Percentiles rank a stretch among this genome's conserved stretches.
phyloP scores from a whole-genome alignment of 495 filamentous ascomycete species.

The Amphirosellinia nigrospora region DNA sequence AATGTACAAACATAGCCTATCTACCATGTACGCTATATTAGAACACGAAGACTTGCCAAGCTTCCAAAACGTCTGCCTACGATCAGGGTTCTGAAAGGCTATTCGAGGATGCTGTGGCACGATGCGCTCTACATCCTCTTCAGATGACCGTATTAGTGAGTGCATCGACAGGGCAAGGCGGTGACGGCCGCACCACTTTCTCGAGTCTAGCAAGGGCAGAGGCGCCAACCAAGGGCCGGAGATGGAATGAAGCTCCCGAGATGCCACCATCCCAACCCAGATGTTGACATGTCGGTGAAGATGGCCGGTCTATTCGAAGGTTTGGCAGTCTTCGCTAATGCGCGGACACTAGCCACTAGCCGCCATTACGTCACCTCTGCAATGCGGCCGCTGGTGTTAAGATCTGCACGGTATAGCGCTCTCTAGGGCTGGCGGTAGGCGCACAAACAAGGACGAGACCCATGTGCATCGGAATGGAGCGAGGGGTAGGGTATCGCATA shows the following conservation, averaged over 20 bases:
- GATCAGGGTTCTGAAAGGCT: constrained; percentile 15
- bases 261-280: constrained; percentile 13
- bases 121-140: background rate
- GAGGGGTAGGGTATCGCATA: constrained; percentile 14
- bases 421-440: constrained; percentile 21
- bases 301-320: constrained; percentile 6
- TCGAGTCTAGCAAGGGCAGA: background rate
- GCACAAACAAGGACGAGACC: constrained; percentile 23
- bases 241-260: constrained; percentile 27
- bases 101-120: constrained; percentile 26
- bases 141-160: constrained; percentile 11
- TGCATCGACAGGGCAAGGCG: constrained; percentile 3
- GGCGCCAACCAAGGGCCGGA: constrained; percentile 13
- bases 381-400: constrained; percentile 10
- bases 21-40: background rate
- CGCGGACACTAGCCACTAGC: constrained; percentile 1
- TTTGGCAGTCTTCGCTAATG: constrained; percentile 24
- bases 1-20: background rate
- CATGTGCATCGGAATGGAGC: constrained; percentile 27
- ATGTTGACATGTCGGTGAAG: constrained; percentile 16
- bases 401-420: constrained; percentile 12
- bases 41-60: background rate
- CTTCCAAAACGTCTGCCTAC: background rate
- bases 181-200: background rate
- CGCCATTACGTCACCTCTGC: constrained; percentile 22